phyloP scores from a whole-genome alignment of 2,329 filamentous ascomycete species.

The Hymenotorrendiella dingleyae region DNA sequence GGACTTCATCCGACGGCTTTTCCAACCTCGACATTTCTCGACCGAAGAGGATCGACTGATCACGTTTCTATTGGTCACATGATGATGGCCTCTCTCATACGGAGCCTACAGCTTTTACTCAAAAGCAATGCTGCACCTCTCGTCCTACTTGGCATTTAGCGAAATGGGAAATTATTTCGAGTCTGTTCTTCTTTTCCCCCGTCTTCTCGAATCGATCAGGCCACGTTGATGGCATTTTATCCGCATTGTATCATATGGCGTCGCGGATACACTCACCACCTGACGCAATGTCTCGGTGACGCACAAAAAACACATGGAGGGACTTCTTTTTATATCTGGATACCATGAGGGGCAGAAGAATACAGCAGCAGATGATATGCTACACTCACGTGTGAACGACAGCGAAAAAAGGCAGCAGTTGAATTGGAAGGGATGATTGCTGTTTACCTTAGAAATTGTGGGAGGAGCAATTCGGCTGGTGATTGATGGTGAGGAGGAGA shows the following conservation, averaged over 20 bases:
- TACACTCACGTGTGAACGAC: too few species aligned
- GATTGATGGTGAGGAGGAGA: too few species aligned
- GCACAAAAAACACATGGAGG: background rate
- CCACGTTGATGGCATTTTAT: background rate
- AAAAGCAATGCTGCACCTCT: background rate
- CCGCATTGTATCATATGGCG: slow-evolving; percentile 11
- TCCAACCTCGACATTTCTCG: background rate
- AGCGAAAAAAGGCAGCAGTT: too few species aligned
- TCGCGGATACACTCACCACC: slow-evolving; percentile 1
- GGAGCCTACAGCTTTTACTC: background rate
- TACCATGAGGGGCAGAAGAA: slow-evolving; percentile 2
- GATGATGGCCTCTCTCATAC: background rate
- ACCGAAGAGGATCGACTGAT: background rate
- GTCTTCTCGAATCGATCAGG: slow-evolving; percentile 3
- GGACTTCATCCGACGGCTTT: background rate
- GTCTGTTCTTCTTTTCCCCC: background rate
- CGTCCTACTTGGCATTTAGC: background rate
- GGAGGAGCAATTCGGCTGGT: too few species aligned
- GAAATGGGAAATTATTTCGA: background rate
- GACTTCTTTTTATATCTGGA: slow-evolving; percentile 4
- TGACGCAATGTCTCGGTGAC: background rate
- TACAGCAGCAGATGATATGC: too few species aligned
- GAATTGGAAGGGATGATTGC: too few species aligned
- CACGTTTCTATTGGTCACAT: too few species aligned
- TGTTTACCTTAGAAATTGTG: too few species aligned